phyloP scores from a whole-genome alignment of 768 basidiomycete genomes.

The Russula virescens region DNA sequence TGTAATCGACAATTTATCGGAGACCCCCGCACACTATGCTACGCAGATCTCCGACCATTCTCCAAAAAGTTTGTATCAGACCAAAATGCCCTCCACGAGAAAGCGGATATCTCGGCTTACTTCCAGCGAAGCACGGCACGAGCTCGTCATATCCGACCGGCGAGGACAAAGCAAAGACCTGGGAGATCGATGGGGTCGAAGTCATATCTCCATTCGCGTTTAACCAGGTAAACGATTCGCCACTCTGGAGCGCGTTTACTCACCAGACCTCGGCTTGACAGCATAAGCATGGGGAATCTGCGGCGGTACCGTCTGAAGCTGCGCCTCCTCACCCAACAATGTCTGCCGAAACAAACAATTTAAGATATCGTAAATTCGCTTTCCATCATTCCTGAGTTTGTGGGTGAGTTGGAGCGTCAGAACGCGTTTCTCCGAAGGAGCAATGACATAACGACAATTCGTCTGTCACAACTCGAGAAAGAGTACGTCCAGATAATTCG shows the following conservation, averaged over 20 bases:
- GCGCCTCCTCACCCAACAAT: neutral
- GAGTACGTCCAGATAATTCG: neutral
- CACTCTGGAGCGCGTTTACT: neutral
- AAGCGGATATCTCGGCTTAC: neutral
- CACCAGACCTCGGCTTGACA: neutral
- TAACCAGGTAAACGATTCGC: neutral
- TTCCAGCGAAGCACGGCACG: neutral
- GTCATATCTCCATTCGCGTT: neutral
- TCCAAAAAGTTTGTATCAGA: neutral
- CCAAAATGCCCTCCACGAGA: neutral
- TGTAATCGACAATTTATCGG: neutral
- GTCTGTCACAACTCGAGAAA: neutral
- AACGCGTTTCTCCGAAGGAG: neutral
- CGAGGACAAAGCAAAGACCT: neutral
- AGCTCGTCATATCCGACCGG: neutral
- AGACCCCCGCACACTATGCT: neutral
- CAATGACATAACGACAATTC: neutral
- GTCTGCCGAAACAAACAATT: neutral
- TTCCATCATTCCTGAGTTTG: neutral
- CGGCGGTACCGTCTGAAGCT: neutral
- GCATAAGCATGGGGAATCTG: neutral
- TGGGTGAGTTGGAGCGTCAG: neutral
- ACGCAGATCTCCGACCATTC: neutral
- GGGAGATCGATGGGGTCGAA: neutral
- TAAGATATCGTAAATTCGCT: neutral